Base-by-base conservation (phyloP, 163 green algal species). In the Chloroidium sp. region DNA sequence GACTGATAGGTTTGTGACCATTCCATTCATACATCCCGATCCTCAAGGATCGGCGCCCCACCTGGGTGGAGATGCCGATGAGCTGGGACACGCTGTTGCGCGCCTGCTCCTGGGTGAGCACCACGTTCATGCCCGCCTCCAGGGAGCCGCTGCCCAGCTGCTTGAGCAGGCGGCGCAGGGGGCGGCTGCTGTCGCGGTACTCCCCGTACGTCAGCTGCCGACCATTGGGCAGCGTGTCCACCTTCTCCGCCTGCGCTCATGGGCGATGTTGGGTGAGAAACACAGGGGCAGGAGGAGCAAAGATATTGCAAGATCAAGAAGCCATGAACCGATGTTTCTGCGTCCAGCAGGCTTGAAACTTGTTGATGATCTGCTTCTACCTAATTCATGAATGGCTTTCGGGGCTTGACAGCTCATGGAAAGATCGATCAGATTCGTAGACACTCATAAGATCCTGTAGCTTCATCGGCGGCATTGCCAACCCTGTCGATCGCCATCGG, bases 161-260 rank as follows among this genome's bases (percentile, higher is more conserved):
- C 78, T 89, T 90, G 8, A 93, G 78, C 13, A 83, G 78, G 69
- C 89, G 87, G 10, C 85, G 81, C 77, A 91, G 83, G 4, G 84
- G 81, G 57, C 84, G 83, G 14, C 75, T 76, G 1, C 75, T 69
- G 62, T 93, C 87, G 1, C 80, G 79, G 86, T 92, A 91, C 61
- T 87, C 82, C 2, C 86, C 89, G 6, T 81, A 81, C 0, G 84
- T 79, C 74, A 90, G 64, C 4, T 83, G 67, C 8, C 82, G 69
- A 3, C 82, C 81, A 75, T 82, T 86, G 1, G 78, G 75, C 75
- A 90, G 79, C 12, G 78, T 79, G 61, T 89, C 81, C 68, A 90
- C 59, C 13, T 67, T 76, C 12, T 83, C 81, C 1, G 62, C 76
- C 86, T 89, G 82, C 62, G 62, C 36, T 36, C 36, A 36, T 36